A percentile compares a stretch with the other conserved stretches of the same genome.
These are phyloP conservation scores for Penicillium simplicissimum DNA, from an alignment of 495 filamentous ascomycete genomes.

Conservation along the genomic window DNA sequence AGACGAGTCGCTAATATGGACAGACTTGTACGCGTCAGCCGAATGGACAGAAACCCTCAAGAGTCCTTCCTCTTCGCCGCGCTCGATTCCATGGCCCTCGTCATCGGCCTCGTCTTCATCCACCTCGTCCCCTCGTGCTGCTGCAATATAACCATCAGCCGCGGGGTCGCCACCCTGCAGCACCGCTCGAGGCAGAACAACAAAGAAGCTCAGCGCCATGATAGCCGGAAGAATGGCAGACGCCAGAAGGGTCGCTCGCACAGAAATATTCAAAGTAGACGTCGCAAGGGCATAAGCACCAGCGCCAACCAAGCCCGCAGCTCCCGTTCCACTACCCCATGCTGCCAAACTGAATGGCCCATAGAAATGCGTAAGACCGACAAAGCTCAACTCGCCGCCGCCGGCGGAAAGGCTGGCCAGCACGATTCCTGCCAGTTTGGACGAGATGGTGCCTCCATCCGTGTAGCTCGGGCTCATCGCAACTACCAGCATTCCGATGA, in stretches of 20 bases:
- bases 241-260: constrained; percentile 68
- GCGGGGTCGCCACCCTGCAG: constrained; percentile 36
- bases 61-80: constrained; percentile 40
- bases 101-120: constrained; percentile 38
- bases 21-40: constrained; percentile 24
- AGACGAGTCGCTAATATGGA: constrained; percentile 2
- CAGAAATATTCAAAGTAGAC: constrained; percentile 69
- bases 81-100: constrained; percentile 31
- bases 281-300: constrained; percentile 85
- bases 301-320: constrained; percentile 82
- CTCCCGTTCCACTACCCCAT: constrained; percentile 93
- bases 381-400: constrained; percentile 83
- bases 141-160: constrained; percentile 31
- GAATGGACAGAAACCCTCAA: constrained; percentile 34
- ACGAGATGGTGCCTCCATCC: constrained; percentile 59
- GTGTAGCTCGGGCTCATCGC: constrained; percentile 68
- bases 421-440: constrained; percentile 81
- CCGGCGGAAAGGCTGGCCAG: constrained; percentile 83
- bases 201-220: constrained; percentile 86
- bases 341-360: constrained; percentile 86
- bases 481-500: constrained; percentile 83
- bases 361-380: constrained; percentile 91
- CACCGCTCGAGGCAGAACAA: constrained; percentile 66
- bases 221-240: constrained; percentile 76
- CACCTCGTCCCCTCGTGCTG: constrained; percentile 44